A percentile compares a stretch with the other conserved stretches of the same genome.
These are phyloP conservation scores for Leishmania braziliensis DNA, from an alignment of 208 protist species.

Conservation along the genomic window DNA sequence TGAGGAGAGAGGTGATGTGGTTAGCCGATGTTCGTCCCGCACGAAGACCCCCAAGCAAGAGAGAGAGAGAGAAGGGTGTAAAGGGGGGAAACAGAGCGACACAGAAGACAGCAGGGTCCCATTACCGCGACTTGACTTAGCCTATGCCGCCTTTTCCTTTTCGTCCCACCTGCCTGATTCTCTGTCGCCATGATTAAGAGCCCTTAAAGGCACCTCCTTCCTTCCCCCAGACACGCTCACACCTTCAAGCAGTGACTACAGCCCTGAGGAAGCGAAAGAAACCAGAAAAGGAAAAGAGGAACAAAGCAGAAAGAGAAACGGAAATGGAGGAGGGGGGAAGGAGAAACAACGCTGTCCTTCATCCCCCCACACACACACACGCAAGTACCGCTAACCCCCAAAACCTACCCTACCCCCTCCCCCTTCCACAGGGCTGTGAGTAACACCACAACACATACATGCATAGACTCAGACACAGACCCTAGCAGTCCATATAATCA, in stretches of 20 bases:
- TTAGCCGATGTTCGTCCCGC: no score
- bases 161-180: background rate
- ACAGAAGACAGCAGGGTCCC: background rate
- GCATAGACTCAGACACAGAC: background rate
- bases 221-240: background rate
- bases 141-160: background rate
- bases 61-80: background rate
- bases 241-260: background rate
- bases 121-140: background rate
- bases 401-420: background rate
- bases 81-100: background rate
- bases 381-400: background rate
- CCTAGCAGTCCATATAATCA: slow-evolving; percentile 41
- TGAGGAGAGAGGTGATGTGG: background rate
- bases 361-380: background rate
- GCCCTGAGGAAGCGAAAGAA: background rate
- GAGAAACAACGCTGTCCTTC: background rate
- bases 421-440: background rate
- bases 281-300: no score
- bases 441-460: background rate
- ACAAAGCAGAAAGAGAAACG: background rate
- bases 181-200: background rate
- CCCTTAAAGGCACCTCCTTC: background rate
- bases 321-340: background rate
- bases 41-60: background rate